phyloP scores from a whole-genome alignment of 345 rosid genomes.

The Citrus glauca region DNA sequence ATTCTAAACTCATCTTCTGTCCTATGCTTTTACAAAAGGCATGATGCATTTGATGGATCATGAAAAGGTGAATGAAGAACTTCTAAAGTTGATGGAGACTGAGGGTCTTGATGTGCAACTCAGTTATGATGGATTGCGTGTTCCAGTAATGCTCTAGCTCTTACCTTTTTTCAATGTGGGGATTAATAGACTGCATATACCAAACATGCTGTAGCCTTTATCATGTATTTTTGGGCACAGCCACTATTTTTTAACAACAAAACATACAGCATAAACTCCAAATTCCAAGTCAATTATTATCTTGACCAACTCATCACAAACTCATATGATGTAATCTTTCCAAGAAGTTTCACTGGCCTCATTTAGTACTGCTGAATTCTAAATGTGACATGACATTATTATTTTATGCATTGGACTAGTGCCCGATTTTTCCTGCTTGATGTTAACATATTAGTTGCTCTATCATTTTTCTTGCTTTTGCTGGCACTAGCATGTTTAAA shows the following conservation, averaged over 20 bases:
- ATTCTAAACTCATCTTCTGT: constrained; percentile 5
- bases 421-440: neutral
- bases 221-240: neutral
- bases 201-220: neutral
- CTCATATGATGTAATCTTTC: neutral
- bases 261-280: neutral
- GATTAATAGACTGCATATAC: neutral
- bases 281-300: neutral
- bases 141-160: constrained; percentile 58
- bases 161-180: neutral
- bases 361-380: neutral
- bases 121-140: constrained; percentile 81
- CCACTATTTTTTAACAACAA: no score
- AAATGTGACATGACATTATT: neutral
- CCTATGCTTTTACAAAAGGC: constrained; percentile 34
- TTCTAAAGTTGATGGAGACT: constrained; percentile 48
- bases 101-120: constrained; percentile 75
- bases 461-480: neutral
- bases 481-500: neutral
- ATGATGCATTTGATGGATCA: constrained; percentile 99
- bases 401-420: neutral
- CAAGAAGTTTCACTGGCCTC: neutral
- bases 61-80: constrained; percentile 58
- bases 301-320: neutral
- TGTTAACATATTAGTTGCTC: neutral